Base-by-base conservation (phyloP, 2,329 filamentous ascomycete species). In the Talaromyces sp. region DNA sequence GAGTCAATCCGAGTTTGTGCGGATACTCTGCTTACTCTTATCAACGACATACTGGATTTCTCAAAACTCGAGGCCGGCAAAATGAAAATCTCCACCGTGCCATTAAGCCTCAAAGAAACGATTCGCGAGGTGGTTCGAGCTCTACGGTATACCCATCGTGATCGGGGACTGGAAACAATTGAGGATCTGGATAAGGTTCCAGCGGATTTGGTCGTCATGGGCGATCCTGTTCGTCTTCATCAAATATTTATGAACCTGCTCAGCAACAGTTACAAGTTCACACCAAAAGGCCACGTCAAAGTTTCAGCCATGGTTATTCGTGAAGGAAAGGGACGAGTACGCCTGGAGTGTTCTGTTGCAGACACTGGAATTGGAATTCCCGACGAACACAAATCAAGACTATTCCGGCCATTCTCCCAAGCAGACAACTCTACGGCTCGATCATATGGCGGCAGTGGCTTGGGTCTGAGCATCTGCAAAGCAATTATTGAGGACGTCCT, bases 361-460 rank as follows among this genome's bases (percentile, higher is more conserved):
- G 92, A 97, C 69, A 96, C 91, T 0, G 92, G 92, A 31, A 96
- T 97, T 61, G 92, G 92, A 17, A 96, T 97, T 58, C 87, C 89
- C 0, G 83, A 88, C 19, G 76, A 78, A 59, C 87, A 93, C 69
- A 81, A 93, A 51, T 85, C 87, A 61, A 94, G 94, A 62, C 81
- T 97, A 1, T 97, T 97, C 81, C 84, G 91, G 65, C 92, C 92
- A 0, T 97, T 97, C 69, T 93, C 89, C 57, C 92, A 97, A 73
- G 92, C 93, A 1, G 92, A 97, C 73, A 89, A 88, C 50, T 94
- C 89, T 65, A 96, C 91, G 2, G 91, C 91, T 56, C 82, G 92
- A 54, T 94, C 91, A 69, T 97, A 96, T 65, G 92, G 92, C 40
- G 92, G 92, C 43, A 96, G 91, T 64, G 92, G 92, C 22, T 84